Percentiles rank a stretch among this genome's conserved stretches.
phyloP scores from a whole-genome alignment of 805 yeast genomes.

The Wickerhamiella brachini region DNA sequence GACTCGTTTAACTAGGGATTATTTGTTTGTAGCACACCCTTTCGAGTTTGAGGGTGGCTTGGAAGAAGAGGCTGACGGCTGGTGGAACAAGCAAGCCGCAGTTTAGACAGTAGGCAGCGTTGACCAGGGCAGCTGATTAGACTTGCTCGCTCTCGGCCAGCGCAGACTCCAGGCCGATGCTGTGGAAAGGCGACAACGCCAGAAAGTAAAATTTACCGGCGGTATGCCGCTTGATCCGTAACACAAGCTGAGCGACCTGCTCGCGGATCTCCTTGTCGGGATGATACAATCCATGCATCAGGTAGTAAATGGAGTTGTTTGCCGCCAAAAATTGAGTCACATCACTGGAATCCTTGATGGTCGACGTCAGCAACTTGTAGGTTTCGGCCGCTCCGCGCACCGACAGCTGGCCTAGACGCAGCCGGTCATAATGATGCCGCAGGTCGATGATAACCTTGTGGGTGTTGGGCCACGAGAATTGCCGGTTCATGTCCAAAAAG shows the following conservation, averaged over 20 bases:
- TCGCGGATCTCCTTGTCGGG: constrained; percentile 17
- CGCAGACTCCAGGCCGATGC: constrained; percentile 5
- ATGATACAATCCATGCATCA: constrained; percentile 23
- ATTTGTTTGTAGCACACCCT: not conserved
- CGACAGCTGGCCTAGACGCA: constrained; percentile 16
- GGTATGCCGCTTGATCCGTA: constrained; percentile 18
- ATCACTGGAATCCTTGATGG: constrained; percentile 19
- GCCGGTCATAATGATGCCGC: constrained; percentile 20
- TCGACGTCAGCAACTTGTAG: constrained; percentile 15
- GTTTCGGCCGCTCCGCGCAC: constrained; percentile 18
- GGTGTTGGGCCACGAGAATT: constrained; percentile 12
- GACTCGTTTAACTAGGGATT: too few species aligned
- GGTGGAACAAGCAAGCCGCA: too few species aligned
- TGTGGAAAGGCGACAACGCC: constrained; percentile 10
- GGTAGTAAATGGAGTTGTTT: constrained; percentile 17
- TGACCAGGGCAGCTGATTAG: not conserved
- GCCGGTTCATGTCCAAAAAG: constrained; percentile 7
- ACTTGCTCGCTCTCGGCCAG: not conserved
- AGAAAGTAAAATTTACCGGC: constrained; percentile 19
- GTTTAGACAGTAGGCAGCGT: too few species aligned
- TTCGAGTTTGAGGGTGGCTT: not conserved
- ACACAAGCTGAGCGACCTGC: constrained; percentile 15
- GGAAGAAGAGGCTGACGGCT: too few species aligned
- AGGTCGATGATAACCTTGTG: constrained; percentile 19
- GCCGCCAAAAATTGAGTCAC: constrained; percentile 19